These are phyloP conservation scores for Jatropha curcas DNA, from an alignment of 345 rosid genomes.

Conservation along the genomic window DNA sequence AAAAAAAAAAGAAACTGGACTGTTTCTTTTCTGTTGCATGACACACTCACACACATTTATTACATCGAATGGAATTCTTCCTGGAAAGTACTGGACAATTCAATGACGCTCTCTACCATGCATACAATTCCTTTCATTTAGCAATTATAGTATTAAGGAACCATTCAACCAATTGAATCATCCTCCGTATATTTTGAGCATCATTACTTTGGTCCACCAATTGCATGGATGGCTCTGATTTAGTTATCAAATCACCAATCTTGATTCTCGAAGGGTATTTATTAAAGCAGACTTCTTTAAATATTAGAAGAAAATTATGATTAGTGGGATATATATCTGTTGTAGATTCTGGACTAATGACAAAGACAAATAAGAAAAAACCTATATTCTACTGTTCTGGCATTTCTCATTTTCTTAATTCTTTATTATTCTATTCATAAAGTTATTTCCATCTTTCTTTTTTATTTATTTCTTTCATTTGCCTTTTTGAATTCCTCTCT, in stretches of 20 bases:
- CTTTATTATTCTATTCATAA: slow-evolving; percentile 34
- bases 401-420: slow-evolving; percentile 37
- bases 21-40: neutral
- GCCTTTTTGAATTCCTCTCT: slow-evolving; percentile 49
- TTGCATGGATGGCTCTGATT: slow-evolving; percentile 8
- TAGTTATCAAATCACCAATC: neutral
- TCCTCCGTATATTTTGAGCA: no score
- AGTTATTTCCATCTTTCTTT: slow-evolving; percentile 18
- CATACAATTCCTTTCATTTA: neutral
- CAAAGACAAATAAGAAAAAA: slow-evolving; percentile 44
- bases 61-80: neutral
- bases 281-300: no score
- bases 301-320: neutral
- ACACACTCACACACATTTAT: neutral
- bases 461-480: no score
- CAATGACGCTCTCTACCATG: slow-evolving; percentile 2
- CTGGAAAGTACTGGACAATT: neutral
- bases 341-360: slow-evolving; percentile 21
- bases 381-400: slow-evolving; percentile 46
- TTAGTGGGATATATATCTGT: slow-evolving; percentile 1
- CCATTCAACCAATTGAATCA: neutral
- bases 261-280: no score
- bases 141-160: neutral
- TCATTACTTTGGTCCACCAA: slow-evolving; percentile 2
- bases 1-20: neutral